These are phyloP conservation scores for Platanthera guangdongensis DNA, from an alignment of 106 monocot species.

Conservation along the genomic window DNA sequence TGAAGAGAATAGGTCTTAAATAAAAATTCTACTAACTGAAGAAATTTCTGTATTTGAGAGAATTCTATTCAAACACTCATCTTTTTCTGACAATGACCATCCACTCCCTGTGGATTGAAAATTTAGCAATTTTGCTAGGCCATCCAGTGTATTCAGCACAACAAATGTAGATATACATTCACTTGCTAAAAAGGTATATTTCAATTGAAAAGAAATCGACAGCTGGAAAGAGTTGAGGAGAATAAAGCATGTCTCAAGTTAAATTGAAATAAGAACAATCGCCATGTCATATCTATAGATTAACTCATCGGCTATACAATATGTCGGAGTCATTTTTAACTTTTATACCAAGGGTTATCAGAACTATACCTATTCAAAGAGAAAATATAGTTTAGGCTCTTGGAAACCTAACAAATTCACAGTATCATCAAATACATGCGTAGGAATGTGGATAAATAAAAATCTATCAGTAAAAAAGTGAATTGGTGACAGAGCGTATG, in stretches of 20 bases:
- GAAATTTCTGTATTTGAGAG: neutral
- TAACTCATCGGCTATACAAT: neutral
- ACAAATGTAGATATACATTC: neutral
- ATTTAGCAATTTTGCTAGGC: neutral
- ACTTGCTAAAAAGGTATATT: neutral
- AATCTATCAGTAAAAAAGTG: neutral
- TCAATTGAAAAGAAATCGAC: neutral
- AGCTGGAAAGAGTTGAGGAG: neutral
- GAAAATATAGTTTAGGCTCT: neutral
- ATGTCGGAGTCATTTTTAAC: neutral
- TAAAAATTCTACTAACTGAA: neutral
- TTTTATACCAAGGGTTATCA: neutral
- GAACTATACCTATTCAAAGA: neutral
- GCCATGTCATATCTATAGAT: neutral
- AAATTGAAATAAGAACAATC: neutral
- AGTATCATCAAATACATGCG: neutral
- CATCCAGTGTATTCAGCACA: neutral
- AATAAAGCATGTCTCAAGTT: neutral
- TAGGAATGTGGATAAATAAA: neutral
- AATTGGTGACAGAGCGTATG: neutral
- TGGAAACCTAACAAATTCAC: neutral
- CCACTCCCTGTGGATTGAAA: neutral
- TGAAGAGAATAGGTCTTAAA: neutral
- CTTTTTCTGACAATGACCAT: neutral
- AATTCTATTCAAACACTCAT: neutral